Evolutionary conservation across 2,329 filamentous ascomycete species (phyloP).

Genomic region (Fusarium sp.): DNA sequence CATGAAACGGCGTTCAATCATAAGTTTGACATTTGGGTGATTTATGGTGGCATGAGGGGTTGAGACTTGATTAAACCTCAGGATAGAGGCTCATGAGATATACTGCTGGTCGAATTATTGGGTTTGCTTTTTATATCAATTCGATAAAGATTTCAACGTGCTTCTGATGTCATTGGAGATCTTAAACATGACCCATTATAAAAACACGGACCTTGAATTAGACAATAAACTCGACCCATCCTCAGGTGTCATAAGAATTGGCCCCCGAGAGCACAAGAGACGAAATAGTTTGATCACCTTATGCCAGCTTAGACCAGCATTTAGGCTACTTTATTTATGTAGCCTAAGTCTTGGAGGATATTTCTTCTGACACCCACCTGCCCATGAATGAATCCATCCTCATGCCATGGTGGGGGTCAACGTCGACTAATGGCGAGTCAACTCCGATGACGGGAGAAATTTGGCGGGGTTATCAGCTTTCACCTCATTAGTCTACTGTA

Average conservation of each 20-base stretch:
- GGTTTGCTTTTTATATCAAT: conserved; percentile 4
- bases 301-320: no score
- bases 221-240: conserved; percentile 14
- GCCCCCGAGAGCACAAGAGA: no score
- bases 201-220: conserved; percentile 29
- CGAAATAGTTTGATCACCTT: no score
- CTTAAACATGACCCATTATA: conserved; percentile 2
- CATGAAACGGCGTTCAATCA: conserved; percentile 41
- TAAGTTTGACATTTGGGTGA: conserved; percentile 6
- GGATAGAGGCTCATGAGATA: conserved; percentile 30
- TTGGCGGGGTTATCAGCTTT: conserved; percentile 45
- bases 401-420: conserved; percentile 31
- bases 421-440: conserved; percentile 13
- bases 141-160: conserved; percentile 14
- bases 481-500: conserved; percentile 6
- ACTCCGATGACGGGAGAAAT: conserved; percentile 52
- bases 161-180: conserved; percentile 19
- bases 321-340: no score
- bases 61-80: conserved; percentile 10
- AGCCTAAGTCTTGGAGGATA: no score
- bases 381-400: conserved; percentile 22
- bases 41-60: conserved; percentile 8
- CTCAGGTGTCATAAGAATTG: no score
- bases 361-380: no score
- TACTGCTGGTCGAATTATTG: conserved; percentile 9